phyloP scores from a whole-genome alignment of 2,329 filamentous ascomycete species.

The Zalaria obscura region DNA sequence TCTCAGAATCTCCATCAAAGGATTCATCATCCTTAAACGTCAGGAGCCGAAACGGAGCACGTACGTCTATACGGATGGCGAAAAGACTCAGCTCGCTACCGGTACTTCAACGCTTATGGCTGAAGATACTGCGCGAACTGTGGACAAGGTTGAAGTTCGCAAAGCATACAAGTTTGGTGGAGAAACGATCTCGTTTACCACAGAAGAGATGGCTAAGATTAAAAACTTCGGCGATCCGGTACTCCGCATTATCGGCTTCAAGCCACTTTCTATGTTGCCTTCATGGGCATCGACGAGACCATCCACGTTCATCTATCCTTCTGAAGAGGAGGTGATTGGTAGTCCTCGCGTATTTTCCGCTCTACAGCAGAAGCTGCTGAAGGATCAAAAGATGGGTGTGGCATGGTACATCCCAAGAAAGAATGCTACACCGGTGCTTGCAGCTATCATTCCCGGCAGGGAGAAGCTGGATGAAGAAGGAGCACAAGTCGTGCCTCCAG shows the following conservation, averaged over 20 bases:
- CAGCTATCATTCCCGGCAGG: slow-evolving; percentile 65
- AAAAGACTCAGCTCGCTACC: slow-evolving; percentile 65
- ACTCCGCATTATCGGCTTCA: slow-evolving; percentile 89
- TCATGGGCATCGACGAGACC: slow-evolving; percentile 78
- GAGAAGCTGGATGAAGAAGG: slow-evolving; percentile 51
- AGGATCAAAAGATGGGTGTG: slow-evolving; percentile 66
- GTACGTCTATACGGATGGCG: slow-evolving; percentile 80
- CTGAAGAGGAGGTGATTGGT: slow-evolving; percentile 76
- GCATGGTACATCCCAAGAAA: slow-evolving; percentile 79
- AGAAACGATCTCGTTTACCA: slow-evolving; percentile 72
- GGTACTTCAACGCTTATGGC: slow-evolving; percentile 62
- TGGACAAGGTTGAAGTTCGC: slow-evolving; percentile 69
- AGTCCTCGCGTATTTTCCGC: slow-evolving; percentile 89
- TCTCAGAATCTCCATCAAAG: slow-evolving; percentile 79
- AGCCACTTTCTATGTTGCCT: slow-evolving; percentile 58
- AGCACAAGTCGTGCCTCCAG: slow-evolving; percentile 61
- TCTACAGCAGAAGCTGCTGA: slow-evolving; percentile 72
- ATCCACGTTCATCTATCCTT: slow-evolving; percentile 86
- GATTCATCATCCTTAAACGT: slow-evolving; percentile 76
- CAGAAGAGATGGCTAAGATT: slow-evolving; percentile 67
- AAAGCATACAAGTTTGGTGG: slow-evolving; percentile 96
- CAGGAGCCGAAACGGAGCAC: slow-evolving; percentile 70
- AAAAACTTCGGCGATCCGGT: slow-evolving; percentile 69
- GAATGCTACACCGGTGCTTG: slow-evolving; percentile 67
- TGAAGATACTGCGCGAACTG: slow-evolving; percentile 59